These are phyloP conservation scores for Pleurotus eryngii DNA, from an alignment of 768 basidiomycete species.

Conservation along the genomic window DNA sequence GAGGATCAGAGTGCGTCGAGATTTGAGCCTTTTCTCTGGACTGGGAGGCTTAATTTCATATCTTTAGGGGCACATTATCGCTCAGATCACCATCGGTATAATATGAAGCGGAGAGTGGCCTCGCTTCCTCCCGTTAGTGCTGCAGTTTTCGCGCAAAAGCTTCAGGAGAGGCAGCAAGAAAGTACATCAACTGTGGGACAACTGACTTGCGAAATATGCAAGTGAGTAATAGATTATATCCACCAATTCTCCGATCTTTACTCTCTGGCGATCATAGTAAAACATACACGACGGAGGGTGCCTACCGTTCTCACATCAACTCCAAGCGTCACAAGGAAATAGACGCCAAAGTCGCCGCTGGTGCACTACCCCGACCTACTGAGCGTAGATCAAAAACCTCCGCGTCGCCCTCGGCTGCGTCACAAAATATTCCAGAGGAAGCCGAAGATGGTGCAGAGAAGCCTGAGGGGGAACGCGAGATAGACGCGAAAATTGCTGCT, in stretches of 20 bases:
- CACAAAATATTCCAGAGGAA: constrained; percentile 32
- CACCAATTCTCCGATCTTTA: constrained; percentile 1
- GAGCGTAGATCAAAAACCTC: constrained; percentile 11
- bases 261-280: constrained; percentile 50
- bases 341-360: constrained; percentile 46
- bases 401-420: background rate
- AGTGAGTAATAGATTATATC: constrained; percentile 46
- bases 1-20: constrained; percentile 77
- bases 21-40: background rate
- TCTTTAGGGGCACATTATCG: constrained; percentile 77
- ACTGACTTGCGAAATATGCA: constrained; percentile 75
- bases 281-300: constrained; percentile 84
- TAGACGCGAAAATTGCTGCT: constrained; percentile 74
- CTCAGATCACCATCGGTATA: constrained; percentile 95
- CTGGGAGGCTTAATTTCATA: constrained; percentile 5
- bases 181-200: constrained; percentile 64
- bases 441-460: constrained; percentile 29
- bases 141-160: constrained; percentile 81
- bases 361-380: constrained; percentile 6
- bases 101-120: constrained; percentile 95
- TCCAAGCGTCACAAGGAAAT: constrained; percentile 89
- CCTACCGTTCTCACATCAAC: constrained; percentile 80
- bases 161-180: constrained; percentile 73
- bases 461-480: constrained; percentile 39
- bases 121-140: constrained; percentile 81